A percentile compares a stretch with the other conserved stretches of the same genome.
phyloP scores from a whole-genome alignment of 179 eudicot species.

The Amaranthus tricolor region DNA sequence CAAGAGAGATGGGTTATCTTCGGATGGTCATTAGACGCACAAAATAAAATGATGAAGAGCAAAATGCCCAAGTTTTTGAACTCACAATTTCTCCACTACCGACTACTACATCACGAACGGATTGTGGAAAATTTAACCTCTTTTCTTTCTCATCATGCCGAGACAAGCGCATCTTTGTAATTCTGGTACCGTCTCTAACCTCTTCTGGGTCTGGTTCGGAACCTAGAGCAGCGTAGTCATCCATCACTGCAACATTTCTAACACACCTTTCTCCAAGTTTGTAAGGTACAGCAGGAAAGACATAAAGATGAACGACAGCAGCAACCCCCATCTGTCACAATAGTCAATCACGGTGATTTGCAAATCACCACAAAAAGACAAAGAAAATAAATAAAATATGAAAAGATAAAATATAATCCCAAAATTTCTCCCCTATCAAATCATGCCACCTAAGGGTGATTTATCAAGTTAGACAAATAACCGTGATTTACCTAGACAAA shows the following conservation, averaged over 20 bases:
- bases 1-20: conserved; percentile 10
- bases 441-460: neutral
- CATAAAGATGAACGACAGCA: conserved; percentile 89
- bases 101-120: conserved; percentile 87
- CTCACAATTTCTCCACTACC: conserved; percentile 97
- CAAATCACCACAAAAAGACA: too few relatives aligned
- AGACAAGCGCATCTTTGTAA: conserved; percentile 46
- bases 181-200: conserved; percentile 69
- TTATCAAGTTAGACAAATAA: too few relatives aligned
- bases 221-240: conserved; percentile 89
- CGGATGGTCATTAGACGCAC: neutral
- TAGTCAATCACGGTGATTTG: neutral
- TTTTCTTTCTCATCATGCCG: conserved; percentile 60
- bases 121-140: conserved; percentile 76
- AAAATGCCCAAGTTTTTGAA: neutral
- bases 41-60: neutral
- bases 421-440: neutral
- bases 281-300: conserved; percentile 89
- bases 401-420: neutral
- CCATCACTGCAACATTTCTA: conserved; percentile 85
- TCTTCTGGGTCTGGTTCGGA: conserved; percentile 89
- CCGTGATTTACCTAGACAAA: too few relatives aligned
- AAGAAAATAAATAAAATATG: too few relatives aligned
- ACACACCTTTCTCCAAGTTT: conserved; percentile 96
- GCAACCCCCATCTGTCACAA: conserved; percentile 87